phyloP scores from a whole-genome alignment of 306 rosid genomes.

The Heteromeles arbutifolia region DNA sequence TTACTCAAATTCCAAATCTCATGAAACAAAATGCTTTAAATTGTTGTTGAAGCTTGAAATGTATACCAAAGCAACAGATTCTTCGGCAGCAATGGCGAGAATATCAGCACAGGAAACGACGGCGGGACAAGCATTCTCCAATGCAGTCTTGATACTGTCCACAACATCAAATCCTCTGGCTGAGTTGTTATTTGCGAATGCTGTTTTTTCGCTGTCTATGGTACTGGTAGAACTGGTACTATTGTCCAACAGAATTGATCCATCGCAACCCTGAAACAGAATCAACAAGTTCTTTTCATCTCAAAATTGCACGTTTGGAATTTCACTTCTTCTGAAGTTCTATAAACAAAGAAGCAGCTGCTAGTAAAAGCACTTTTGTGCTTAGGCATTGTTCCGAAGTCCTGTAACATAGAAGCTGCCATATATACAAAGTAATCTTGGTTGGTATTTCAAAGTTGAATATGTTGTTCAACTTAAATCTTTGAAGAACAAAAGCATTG shows the following conservation, averaged over 20 bases:
- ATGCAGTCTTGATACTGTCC: conserved; percentile 30
- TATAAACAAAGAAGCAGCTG: too few relatives aligned
- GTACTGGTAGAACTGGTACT: not conserved
- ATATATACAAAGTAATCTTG: too few relatives aligned
- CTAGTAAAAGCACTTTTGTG: too few relatives aligned
- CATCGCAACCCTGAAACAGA: conserved; percentile 56
- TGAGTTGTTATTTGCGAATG: conserved; percentile 25
- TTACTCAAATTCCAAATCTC: not conserved
- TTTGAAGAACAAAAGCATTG: too few relatives aligned
- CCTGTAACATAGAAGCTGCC: too few relatives aligned
- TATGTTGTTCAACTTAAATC: too few relatives aligned
- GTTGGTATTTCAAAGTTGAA: too few relatives aligned
- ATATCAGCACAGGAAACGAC: conserved; percentile 36
- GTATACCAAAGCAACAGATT: conserved; percentile 24
- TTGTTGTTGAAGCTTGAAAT: not conserved
- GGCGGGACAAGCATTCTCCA: conserved; percentile 34
- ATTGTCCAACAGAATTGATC: conserved; percentile 41
- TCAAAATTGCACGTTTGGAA: too few relatives aligned
- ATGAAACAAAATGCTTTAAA: not conserved
- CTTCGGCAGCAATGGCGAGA: conserved; percentile 42
- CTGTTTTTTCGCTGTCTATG: conserved; percentile 44
- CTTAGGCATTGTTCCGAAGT: too few relatives aligned
- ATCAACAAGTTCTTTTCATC: too few relatives aligned
- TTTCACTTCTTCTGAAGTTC: too few relatives aligned
- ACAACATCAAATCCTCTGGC: conserved; percentile 44